Evolutionary conservation across 2,329 filamentous ascomycete species (phyloP).

Genomic region (Aureobasidium vineae): DNA sequence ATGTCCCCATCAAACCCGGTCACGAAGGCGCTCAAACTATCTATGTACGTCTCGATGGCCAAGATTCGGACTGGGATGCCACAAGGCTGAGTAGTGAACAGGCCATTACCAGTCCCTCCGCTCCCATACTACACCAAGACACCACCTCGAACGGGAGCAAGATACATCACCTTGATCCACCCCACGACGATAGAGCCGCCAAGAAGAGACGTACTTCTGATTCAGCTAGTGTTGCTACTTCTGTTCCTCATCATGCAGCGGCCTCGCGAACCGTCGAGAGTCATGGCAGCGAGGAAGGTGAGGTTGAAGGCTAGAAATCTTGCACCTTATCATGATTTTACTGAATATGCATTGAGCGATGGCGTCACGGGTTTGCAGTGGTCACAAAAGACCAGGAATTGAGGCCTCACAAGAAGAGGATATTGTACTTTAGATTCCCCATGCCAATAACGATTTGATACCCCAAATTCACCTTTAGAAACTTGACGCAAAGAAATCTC

Average conservation of each 20-base stretch:
- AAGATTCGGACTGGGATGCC: slow-evolving; percentile 33
- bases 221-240: not conserved
- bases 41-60: slow-evolving; percentile 45
- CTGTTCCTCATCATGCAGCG: not conserved
- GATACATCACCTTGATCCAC: slow-evolving; percentile 27
- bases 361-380: slow-evolving; percentile 30
- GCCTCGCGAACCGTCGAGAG: slow-evolving; percentile 29
- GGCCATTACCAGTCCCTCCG: slow-evolving; percentile 31
- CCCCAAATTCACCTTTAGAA: not conserved
- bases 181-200: slow-evolving; percentile 33
- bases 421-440: slow-evolving; percentile 5
- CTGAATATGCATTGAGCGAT: slow-evolving; percentile 39
- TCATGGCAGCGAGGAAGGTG: slow-evolving; percentile 48
- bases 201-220: slow-evolving; percentile 28
- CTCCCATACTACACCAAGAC: slow-evolving; percentile 31
- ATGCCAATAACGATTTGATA: slow-evolving; percentile 13
- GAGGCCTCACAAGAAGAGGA: slow-evolving; percentile 3
- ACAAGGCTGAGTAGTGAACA: slow-evolving; percentile 35
- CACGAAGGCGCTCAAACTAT: slow-evolving; percentile 44
- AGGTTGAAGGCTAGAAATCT: slow-evolving; percentile 45
- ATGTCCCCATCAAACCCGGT: slow-evolving; percentile 40
- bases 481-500: not conserved
- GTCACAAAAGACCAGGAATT: slow-evolving; percentile 1
- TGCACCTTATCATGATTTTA: not conserved
- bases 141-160: slow-evolving; percentile 36